phyloP scores from a whole-genome alignment of 805 yeast species.

The Kockiozyma suomiensis region DNA sequence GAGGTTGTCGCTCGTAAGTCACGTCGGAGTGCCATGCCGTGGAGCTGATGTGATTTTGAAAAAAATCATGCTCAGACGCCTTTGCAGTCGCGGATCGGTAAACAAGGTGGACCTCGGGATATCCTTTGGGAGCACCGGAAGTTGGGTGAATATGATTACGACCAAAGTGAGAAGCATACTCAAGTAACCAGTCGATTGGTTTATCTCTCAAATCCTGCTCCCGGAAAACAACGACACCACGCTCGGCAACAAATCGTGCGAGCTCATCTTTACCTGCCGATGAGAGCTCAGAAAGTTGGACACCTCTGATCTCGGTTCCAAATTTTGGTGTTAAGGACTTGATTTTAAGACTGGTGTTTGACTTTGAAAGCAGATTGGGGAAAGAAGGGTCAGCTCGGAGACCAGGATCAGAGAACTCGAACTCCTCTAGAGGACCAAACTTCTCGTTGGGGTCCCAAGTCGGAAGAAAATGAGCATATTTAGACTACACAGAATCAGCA shows the following conservation, averaged over 20 bases:
- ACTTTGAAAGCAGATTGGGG: constrained; percentile 49
- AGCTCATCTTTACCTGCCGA: constrained; percentile 62
- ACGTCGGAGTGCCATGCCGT: constrained; percentile 72
- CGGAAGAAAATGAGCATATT: constrained; percentile 51
- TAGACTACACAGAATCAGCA: neutral
- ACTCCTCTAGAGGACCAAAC: constrained; percentile 55
- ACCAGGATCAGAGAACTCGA: constrained; percentile 64
- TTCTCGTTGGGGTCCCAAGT: constrained; percentile 64
- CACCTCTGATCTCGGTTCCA: constrained; percentile 64
- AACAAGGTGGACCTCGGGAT: constrained; percentile 64
- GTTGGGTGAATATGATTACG: constrained; percentile 73
- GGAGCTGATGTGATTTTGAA: constrained; percentile 35
- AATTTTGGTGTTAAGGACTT: constrained; percentile 64
- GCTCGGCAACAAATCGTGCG: constrained; percentile 65
- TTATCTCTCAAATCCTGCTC: constrained; percentile 61
- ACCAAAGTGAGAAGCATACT: constrained; percentile 67
- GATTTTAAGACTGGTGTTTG: constrained; percentile 38
- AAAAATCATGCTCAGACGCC: constrained; percentile 25
- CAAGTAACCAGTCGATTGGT: constrained; percentile 39
- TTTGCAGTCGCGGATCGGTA: constrained; percentile 54
- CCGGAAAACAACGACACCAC: constrained; percentile 68
- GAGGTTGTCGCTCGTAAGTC: constrained; percentile 72
- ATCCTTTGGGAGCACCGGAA: constrained; percentile 64
- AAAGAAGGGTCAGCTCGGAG: constrained; percentile 58
- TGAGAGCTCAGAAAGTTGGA: constrained; percentile 58